Conservation (phyloP, 805 yeast genomes). For the Lipomyces starkeyi region DNA sequence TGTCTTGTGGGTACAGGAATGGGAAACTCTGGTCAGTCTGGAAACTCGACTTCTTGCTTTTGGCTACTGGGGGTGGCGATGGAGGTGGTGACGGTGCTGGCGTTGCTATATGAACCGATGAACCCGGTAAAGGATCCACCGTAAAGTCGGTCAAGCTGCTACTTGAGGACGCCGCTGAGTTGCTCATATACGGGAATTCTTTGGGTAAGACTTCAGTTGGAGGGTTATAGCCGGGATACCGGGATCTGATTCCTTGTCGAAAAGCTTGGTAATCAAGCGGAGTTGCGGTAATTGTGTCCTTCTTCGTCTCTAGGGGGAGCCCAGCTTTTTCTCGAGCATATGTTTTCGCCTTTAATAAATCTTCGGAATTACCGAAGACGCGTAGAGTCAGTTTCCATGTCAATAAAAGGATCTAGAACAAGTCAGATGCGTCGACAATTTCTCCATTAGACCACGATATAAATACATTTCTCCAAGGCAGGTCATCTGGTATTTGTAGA, state of each 20-base stretch:
- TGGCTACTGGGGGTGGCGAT: constrained; percentile 51
- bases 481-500: constrained; percentile 20
- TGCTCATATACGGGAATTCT: constrained; percentile 45
- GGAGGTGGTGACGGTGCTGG: constrained; percentile 86
- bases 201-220: constrained; percentile 53
- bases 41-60: constrained; percentile 48
- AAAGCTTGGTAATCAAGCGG: constrained; percentile 87
- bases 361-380: constrained; percentile 24
- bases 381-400: constrained; percentile 27
- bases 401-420: constrained; percentile 18
- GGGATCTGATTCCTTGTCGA: constrained; percentile 70
- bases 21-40: constrained; percentile 74
- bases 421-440: neutral
- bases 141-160: constrained; percentile 54
- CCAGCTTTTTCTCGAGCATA: constrained; percentile 23
- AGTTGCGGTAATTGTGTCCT: constrained; percentile 57
- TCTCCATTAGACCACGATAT: neutral
- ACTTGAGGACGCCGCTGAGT: constrained; percentile 59
- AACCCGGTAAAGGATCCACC: constrained; percentile 56
- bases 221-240: constrained; percentile 74
- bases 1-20: constrained; percentile 61
- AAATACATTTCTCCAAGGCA: constrained; percentile 29
- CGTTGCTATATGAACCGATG: constrained; percentile 75
- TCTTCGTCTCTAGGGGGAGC: constrained; percentile 32
- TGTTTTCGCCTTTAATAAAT: constrained; percentile 18